phyloP scores from a whole-genome alignment of 306 rosid species.

The Prosopis cineraria region DNA sequence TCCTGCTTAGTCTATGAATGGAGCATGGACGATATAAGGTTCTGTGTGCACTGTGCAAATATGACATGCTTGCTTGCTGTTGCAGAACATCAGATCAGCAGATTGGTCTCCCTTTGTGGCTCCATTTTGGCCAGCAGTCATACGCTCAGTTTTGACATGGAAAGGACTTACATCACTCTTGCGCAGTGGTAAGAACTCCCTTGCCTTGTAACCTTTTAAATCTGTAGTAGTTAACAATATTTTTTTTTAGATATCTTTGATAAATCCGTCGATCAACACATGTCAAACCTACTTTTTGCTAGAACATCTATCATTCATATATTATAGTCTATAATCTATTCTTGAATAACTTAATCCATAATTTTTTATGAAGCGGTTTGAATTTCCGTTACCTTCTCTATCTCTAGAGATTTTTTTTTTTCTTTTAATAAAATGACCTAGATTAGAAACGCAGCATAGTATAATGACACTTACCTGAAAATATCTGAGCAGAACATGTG shows the following conservation, averaged over 20 bases:
- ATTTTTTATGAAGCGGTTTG: not conserved
- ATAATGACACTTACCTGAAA: conserved; percentile 3
- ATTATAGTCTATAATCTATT: not conserved
- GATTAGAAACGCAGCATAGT: not conserved
- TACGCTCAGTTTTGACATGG: conserved; percentile 81
- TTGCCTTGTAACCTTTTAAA: not conserved
- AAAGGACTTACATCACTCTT: conserved; percentile 77
- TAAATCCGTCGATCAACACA: not conserved
- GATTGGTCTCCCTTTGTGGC: conserved; percentile 88
- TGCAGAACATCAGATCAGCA: conserved; percentile 76
- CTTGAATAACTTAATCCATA: not conserved
- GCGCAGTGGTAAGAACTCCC: conserved; percentile 51
- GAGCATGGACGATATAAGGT: not conserved
- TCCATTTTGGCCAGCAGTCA: conserved; percentile 97
- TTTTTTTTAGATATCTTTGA: not conserved
- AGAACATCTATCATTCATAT: not conserved
- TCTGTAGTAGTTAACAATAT: not conserved
- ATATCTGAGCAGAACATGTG: not conserved
- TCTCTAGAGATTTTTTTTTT: not conserved
- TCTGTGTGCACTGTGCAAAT: conserved; percentile 4
- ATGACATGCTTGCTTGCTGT: not conserved
- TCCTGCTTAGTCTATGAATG: not conserved
- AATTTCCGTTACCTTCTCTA: not conserved
- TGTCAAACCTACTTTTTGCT: not conserved
- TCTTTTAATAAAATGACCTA: not conserved